Evolutionary conservation across 768 basidiomycete genomes (phyloP).

Genomic region (Phlebiopsis gigantea): DNA sequence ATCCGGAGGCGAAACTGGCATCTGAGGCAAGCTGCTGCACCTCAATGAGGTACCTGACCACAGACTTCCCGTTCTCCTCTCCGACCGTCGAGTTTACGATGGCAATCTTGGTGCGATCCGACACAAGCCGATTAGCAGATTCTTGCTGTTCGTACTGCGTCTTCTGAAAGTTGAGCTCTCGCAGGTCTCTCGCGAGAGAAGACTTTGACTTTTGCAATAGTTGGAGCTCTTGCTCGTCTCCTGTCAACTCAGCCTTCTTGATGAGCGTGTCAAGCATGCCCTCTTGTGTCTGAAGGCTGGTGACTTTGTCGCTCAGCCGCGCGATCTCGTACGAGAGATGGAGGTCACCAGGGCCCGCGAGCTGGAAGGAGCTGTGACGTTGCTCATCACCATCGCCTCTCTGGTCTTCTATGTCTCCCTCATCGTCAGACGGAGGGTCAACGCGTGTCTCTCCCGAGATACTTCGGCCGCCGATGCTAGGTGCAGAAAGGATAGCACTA

Average conservation of each 20-base stretch:
- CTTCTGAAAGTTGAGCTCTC: conserved; percentile 85
- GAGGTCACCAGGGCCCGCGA: conserved; percentile 86
- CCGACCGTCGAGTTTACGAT: conserved; percentile 81
- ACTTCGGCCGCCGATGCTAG: not conserved
- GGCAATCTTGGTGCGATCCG: conserved; percentile 77
- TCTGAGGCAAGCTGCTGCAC: conserved; percentile 83
- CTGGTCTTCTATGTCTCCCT: conserved; percentile 45
- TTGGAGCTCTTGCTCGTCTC: conserved; percentile 79
- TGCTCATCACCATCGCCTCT: conserved; percentile 35
- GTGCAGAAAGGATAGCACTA: conserved; percentile 10
- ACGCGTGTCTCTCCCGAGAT: not conserved
- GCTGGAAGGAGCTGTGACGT: conserved; percentile 53
- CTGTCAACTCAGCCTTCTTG: conserved; percentile 92
- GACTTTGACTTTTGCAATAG: conserved; percentile 79
- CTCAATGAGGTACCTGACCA: conserved; percentile 89
- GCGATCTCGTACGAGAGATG: conserved; percentile 84
- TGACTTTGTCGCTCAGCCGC: conserved; percentile 70
- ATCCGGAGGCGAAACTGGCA: conserved; percentile 76
- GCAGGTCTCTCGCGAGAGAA: conserved; percentile 74
- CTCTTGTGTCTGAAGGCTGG: conserved; percentile 75
- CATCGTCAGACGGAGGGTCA: conserved; percentile 22
- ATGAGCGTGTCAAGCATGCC: conserved; percentile 82
- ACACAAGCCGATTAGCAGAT: conserved; percentile 79
- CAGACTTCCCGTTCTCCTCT: conserved; percentile 83
- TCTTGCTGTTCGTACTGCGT: conserved; percentile 93